A percentile compares a stretch with the other conserved stretches of the same genome.
Conservation (phyloP, 306 rosid species). For the Begonia loranthoides region DNA sequence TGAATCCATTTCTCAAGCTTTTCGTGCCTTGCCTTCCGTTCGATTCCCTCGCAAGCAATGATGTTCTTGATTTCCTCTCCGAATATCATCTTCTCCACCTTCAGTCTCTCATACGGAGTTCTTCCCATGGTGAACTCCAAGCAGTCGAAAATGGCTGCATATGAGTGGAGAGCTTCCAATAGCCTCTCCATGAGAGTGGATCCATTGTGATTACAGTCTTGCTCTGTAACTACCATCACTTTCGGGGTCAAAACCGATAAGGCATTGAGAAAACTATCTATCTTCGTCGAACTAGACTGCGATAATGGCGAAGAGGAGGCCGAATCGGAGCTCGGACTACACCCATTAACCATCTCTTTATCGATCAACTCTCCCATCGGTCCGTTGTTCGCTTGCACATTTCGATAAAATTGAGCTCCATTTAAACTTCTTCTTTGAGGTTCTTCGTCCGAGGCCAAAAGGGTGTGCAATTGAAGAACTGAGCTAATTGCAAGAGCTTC, state of each 20-base stretch:
- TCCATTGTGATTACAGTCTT: constrained; percentile 73
- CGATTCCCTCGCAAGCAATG: constrained; percentile 76
- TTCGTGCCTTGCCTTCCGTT: constrained; percentile 79
- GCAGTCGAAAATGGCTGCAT: constrained; percentile 80
- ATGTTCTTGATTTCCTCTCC: constrained; percentile 86
- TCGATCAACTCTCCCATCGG: constrained; percentile 52
- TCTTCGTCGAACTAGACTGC: constrained; percentile 19
- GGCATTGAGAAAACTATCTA: constrained; percentile 56
- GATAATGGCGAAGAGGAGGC: constrained; percentile 47
- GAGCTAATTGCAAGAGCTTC: constrained; percentile 78
- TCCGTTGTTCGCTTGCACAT: constrained; percentile 31
- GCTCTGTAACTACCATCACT: constrained; percentile 71
- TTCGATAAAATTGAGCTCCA: constrained; percentile 36
- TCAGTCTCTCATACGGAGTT: constrained; percentile 60
- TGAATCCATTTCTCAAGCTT: constrained; percentile 68
- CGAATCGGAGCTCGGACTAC: constrained; percentile 62
- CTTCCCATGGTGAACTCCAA: constrained; percentile 74
- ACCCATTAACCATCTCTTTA: constrained; percentile 46
- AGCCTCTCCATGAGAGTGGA: constrained; percentile 74
- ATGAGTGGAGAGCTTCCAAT: constrained; percentile 59
- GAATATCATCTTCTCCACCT: constrained; percentile 79
- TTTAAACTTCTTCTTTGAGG: constrained; percentile 23
- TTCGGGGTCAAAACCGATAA: constrained; percentile 71
- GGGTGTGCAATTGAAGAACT: constrained; percentile 56
- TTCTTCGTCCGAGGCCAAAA: constrained; percentile 59